Conservation (phyloP, 2,329 filamentous ascomycete genomes). For the Colletotrichum zoysiae region DNA sequence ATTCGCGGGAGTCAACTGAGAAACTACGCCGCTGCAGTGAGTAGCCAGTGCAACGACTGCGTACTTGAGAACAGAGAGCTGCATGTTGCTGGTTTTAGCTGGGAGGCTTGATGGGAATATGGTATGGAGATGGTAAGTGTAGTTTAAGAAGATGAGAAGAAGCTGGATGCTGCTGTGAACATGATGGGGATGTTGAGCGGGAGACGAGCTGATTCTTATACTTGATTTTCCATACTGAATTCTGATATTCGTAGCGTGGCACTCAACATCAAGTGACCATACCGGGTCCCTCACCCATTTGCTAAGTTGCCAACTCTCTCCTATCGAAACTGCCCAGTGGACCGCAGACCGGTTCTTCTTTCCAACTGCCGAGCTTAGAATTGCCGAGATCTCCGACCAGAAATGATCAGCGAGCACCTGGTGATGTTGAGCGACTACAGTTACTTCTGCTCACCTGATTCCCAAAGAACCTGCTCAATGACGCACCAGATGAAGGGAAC, state of each 20-base stretch:
- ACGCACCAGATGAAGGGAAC: neutral
- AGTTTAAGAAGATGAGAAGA: neutral
- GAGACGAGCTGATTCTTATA: slow-evolving; percentile 8
- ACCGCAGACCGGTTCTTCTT: neutral
- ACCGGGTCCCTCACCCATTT: accelerated
- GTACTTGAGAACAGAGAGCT: slow-evolving; percentile 40
- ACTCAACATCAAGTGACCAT: accelerated
- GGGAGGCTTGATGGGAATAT: neutral
- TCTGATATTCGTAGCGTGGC: neutral
- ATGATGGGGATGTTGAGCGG: neutral
- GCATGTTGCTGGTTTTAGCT: slow-evolving; percentile 36
- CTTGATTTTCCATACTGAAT: too few relatives aligned
- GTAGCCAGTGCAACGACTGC: slow-evolving; percentile 41
- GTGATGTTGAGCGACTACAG: too few relatives aligned
- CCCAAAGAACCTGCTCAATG: neutral
- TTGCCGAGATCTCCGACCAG: neutral
- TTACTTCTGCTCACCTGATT: neutral
- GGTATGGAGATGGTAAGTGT: neutral
- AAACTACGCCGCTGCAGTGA: slow-evolving; percentile 40
- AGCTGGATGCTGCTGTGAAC: neutral
- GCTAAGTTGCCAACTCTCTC: neutral
- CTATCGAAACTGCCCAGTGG: neutral
- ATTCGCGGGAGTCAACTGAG: slow-evolving; percentile 41
- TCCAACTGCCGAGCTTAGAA: neutral
- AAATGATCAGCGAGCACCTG: neutral